These are phyloP conservation scores for Cyclanthera cordifolia DNA, from an alignment of 306 rosid species.

Conservation along the genomic window DNA sequence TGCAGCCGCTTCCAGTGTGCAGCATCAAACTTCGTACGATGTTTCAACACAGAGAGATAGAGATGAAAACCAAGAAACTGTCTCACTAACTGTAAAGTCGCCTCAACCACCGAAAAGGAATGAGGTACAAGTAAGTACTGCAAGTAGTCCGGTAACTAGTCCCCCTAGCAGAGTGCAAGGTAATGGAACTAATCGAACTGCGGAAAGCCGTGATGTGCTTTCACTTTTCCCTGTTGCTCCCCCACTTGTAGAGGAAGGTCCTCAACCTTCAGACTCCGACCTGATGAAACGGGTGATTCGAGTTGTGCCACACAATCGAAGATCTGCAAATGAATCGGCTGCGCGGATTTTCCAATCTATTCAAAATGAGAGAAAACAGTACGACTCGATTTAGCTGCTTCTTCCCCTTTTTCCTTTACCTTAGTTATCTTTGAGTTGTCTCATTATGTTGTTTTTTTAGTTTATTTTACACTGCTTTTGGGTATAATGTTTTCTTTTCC, in stretches of 20 bases:
- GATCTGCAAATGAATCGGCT: conserved; percentile 80
- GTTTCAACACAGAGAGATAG: conserved; percentile 31
- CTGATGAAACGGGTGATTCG: conserved; percentile 51
- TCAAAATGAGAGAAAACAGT: conserved; percentile 77
- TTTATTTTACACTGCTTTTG: conserved; percentile 1
- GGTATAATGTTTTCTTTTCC: conserved; percentile 2
- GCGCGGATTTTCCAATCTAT: conserved; percentile 85
- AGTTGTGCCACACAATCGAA: conserved; percentile 83
- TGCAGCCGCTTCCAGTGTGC: background rate
- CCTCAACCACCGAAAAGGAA: conserved; percentile 17
- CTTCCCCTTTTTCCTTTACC: background rate
- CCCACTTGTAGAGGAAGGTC: conserved; percentile 27
- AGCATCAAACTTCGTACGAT: conserved; percentile 28
- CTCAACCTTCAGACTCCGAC: conserved; percentile 28
- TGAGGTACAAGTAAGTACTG: conserved; percentile 56
- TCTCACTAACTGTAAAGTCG: conserved; percentile 3
- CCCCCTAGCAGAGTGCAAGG: conserved; percentile 33
- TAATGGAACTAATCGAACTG: background rate
- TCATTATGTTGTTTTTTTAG: background rate
- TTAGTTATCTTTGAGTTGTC: conserved; percentile 5
- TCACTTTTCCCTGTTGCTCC: conserved; percentile 19
- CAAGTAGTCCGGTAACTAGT: conserved; percentile 28
- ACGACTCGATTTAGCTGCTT: conserved; percentile 8
- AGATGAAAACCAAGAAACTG: conserved; percentile 19
- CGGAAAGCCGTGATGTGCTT: conserved; percentile 33